Evolutionary conservation across 306 rosid species (phyloP).

Genomic region (Casuarina cunninghamiana): DNA sequence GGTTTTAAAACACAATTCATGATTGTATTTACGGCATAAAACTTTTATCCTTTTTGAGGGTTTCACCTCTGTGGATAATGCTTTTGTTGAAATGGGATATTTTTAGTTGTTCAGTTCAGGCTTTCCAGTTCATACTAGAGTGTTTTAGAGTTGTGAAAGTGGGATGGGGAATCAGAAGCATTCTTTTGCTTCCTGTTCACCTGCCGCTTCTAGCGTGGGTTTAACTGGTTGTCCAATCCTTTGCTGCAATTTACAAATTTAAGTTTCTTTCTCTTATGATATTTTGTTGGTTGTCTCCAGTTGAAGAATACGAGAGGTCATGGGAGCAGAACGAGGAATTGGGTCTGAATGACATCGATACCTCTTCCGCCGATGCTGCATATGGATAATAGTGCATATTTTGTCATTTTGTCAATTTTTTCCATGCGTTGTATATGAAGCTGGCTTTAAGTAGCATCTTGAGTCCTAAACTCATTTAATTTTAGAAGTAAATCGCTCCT

Average conservation of each 20-base stretch:
- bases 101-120: neutral
- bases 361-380: conserved; percentile 83
- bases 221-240: conserved; percentile 14
- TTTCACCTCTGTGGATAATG: neutral
- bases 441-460: neutral
- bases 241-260: conserved; percentile 1
- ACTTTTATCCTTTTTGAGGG: neutral
- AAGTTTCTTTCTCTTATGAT: neutral
- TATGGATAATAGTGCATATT: conserved; percentile 12
- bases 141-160: conserved; percentile 1
- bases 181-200: neutral
- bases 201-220: neutral
- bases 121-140: neutral
- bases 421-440: neutral
- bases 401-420: no score
- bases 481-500: neutral
- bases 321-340: conserved; percentile 96
- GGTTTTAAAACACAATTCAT: neutral
- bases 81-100: neutral
- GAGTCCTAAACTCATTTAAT: neutral
- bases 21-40: neutral
- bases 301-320: conserved; percentile 85
- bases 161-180: neutral
- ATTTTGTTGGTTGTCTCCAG: conserved; percentile 31
- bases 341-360: conserved; percentile 93